These are phyloP conservation scores for Mucor saturninus DNA, from an alignment of 371 early-diverging fungal genomes.

Conservation along the genomic window DNA sequence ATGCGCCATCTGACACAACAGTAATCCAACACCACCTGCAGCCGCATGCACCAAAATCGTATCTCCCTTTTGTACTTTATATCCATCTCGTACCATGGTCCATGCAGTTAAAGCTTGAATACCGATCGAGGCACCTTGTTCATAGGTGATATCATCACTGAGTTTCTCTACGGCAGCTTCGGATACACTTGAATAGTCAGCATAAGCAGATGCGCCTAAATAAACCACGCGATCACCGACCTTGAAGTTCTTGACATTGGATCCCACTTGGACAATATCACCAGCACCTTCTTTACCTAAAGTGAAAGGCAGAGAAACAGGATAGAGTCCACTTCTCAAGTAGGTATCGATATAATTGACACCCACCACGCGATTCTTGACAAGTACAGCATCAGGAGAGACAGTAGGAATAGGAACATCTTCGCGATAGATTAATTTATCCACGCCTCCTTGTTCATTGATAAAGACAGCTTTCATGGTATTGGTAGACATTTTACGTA, in stretches of 20 bases:
- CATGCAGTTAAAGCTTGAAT: conserved; percentile 85
- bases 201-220: conserved; percentile 68
- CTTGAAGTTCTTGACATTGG: conserved; percentile 66
- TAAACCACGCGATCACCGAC: conserved; percentile 89
- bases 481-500: conserved; percentile 40
- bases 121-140: conserved; percentile 69
- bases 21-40: conserved; percentile 88
- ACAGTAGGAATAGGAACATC: conserved; percentile 57
- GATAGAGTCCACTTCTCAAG: conserved; percentile 87
- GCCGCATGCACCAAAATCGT: conserved; percentile 89
- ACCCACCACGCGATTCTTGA: conserved; percentile 79
- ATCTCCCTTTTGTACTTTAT: conserved; percentile 76
- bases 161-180: conserved; percentile 54
- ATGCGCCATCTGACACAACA: conserved; percentile 79
- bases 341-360: conserved; percentile 96
- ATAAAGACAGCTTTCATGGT: conserved; percentile 79
- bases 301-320: conserved; percentile 68
- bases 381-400: conserved; percentile 63
- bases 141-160: conserved; percentile 61
- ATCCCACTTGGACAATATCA: conserved; percentile 77
- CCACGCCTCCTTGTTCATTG: conserved; percentile 70
- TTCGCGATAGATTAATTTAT: conserved; percentile 68
- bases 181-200: conserved; percentile 76
- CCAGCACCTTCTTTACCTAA: conserved; percentile 89
- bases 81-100: conserved; percentile 75